phyloP scores from a whole-genome alignment of 208 protist genomes.

The Acanthamoeba rhysodes region DNA sequence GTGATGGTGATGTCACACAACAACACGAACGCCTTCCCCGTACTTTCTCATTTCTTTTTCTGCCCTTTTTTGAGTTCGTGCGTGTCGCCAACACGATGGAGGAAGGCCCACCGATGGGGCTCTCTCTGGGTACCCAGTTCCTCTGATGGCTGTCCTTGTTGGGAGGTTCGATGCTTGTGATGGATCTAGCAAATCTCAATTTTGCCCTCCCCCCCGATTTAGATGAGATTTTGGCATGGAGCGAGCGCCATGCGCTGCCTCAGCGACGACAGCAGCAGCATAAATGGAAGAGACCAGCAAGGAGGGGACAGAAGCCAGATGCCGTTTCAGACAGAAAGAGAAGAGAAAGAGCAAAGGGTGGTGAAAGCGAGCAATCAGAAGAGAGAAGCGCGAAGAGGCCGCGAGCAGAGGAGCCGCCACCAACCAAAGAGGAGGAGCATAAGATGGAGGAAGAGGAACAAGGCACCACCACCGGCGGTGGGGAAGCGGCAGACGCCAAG shows the following conservation, averaged over 20 bases:
- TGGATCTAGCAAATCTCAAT: not conserved
- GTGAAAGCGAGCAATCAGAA: constrained; percentile 74
- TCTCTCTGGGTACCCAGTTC: not conserved
- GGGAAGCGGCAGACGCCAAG: not conserved
- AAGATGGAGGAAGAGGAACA: constrained; percentile 73
- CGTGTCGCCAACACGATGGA: not conserved
- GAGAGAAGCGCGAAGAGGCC: constrained; percentile 62
- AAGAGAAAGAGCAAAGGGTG: not conserved
- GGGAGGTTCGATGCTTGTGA: no score
- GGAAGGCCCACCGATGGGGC: not conserved
- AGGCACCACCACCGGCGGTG: not conserved
- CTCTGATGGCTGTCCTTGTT: not conserved
- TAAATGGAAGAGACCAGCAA: constrained; percentile 66
- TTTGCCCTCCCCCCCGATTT: not conserved
- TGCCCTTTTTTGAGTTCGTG: no score
- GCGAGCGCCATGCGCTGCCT: not conserved
- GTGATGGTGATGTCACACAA: no score
- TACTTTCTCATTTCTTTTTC: no score
- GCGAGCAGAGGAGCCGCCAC: constrained; percentile 12
- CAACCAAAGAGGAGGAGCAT: constrained; percentile 69
- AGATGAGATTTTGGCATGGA: not conserved
- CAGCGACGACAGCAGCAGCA: not conserved
- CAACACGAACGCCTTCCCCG: no score
- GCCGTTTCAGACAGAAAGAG: constrained; percentile 28
- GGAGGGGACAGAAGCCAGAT: not conserved